These are phyloP conservation scores for Pythium monospermum DNA, from an alignment of 352 stramenopile species.

Conservation along the genomic window DNA sequence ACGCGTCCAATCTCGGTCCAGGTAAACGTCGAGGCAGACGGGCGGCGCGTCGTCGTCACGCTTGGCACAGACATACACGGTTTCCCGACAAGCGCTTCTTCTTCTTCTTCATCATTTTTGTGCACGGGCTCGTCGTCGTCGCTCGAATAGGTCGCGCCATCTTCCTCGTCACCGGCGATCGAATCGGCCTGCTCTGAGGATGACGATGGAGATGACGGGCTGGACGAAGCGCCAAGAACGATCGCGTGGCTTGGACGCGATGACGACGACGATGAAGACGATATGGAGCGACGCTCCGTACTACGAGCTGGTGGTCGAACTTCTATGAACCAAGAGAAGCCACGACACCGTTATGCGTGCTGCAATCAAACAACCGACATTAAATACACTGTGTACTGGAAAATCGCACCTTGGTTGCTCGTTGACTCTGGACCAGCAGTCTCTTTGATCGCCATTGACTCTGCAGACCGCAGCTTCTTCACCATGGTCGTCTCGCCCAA, in stretches of 20 bases:
- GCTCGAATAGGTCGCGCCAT: conserved; percentile 16
- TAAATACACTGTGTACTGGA: too few species aligned
- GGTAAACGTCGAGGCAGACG: conserved; percentile 2
- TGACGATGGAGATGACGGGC: background rate
- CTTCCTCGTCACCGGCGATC: conserved; percentile 1
- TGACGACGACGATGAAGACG: too few species aligned
- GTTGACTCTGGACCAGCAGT: background rate
- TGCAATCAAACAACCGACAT: too few species aligned
- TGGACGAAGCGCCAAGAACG: background rate
- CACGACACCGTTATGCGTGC: too few species aligned
- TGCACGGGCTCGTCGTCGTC: conserved; percentile 7
- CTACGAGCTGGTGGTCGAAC: too few species aligned
- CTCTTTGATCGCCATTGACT: background rate
- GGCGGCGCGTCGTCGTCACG: background rate
- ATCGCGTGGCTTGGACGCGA: background rate
- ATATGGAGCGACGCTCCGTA: too few species aligned
- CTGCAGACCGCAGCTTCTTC: too few species aligned
- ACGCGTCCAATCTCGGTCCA: conserved; percentile 19
- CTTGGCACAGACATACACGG: background rate
- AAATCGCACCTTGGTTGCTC: background rate
- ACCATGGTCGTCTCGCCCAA: background rate
- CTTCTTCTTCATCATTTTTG: background rate
- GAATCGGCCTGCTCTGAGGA: background rate
- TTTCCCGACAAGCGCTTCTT: background rate
- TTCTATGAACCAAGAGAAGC: too few species aligned